Base-by-base conservation (phyloP, 345 rosid species). In the Theobroma cacao region DNA sequence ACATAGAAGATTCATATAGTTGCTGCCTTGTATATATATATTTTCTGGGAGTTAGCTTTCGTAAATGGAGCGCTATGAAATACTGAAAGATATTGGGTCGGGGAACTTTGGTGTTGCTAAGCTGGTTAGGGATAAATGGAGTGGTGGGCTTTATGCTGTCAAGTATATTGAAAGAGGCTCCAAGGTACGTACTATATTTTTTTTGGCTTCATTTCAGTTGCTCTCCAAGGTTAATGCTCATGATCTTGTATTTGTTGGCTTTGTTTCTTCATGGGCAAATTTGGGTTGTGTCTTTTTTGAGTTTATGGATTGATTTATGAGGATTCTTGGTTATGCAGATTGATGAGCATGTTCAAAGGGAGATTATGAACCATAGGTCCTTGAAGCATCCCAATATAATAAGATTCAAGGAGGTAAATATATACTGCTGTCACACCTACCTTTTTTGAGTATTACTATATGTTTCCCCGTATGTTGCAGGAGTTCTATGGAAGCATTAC, bases 91-190 rank as follows among this genome's bases (percentile, higher is more conserved):
- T 88, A 92, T 94, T 62, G 98, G 97, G 58, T 90, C 96, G 8
- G 97, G 98, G 24, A 94, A 94, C 82, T 94, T 94, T 69, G 96
- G 97, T 61, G 98, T 92, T 76, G 97, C 98, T 0, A 94, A 89
- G 87, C 86, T 94, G 41, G 94, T 88, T 1, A 89, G 84, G 75
- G 97, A 93, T 63, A 90, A 81, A 80, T 74, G 88, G 76, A 90
- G 81, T 22, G 88, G 88, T 30, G 84, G 91, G 79, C 88, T 89
- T 50, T 90, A 83, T 76, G 96, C 98, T 78, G 88, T 94, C 67
- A 94, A 92, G 79, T 94, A 85, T 81, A 93, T 91, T 67, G 97
- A 93, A 62, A 87, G 97, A 88, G 98, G 98, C 70, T 82, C 77
- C 28, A 93, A 90, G 97, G 97, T 94, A 40, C 4, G 20, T 3